phyloP scores from a whole-genome alignment of 2,329 filamentous ascomycete species.

The Aspergillus arachidicola region DNA sequence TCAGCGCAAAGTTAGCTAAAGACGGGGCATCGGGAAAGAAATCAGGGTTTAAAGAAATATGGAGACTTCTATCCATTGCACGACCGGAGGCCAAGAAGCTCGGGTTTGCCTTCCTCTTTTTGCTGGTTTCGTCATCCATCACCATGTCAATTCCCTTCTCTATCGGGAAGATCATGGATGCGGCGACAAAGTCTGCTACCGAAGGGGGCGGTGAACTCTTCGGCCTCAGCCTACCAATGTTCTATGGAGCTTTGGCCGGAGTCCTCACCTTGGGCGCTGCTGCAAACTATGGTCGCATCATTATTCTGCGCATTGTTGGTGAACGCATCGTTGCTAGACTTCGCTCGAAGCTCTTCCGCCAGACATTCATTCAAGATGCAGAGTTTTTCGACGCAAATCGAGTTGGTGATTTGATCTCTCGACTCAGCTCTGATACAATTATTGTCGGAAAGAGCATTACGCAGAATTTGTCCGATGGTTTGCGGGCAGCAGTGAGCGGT shows the following conservation, averaged over 20 bases:
- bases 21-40: slow-evolving; percentile 62
- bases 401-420: slow-evolving; percentile 92
- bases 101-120: slow-evolving; percentile 75
- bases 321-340: slow-evolving; percentile 91
- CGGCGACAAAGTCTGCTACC: slow-evolving; percentile 73
- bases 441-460: slow-evolving; percentile 99
- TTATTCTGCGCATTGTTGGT: slow-evolving; percentile 89
- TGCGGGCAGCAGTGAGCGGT: slow-evolving; percentile 86
- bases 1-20: slow-evolving; percentile 84
- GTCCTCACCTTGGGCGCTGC: slow-evolving; percentile 81
- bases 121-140: slow-evolving; percentile 86
- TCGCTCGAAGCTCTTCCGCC: slow-evolving; percentile 83
- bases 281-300: slow-evolving; percentile 91
- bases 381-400: slow-evolving; percentile 99
- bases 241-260: slow-evolving; percentile 77
- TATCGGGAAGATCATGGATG: slow-evolving; percentile 92
- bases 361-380: slow-evolving; percentile 94
- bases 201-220: slow-evolving; percentile 71
- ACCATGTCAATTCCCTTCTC: slow-evolving; percentile 97
- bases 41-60: slow-evolving; percentile 74
- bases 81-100: slow-evolving; percentile 80
- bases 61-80: slow-evolving; percentile 86
- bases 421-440: slow-evolving; percentile 92
- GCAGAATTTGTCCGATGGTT: slow-evolving; percentile 94
- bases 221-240: slow-evolving; percentile 80